These are phyloP conservation scores for Coniella vitis DNA, from an alignment of 2,329 filamentous ascomycete species.

Conservation along the genomic window DNA sequence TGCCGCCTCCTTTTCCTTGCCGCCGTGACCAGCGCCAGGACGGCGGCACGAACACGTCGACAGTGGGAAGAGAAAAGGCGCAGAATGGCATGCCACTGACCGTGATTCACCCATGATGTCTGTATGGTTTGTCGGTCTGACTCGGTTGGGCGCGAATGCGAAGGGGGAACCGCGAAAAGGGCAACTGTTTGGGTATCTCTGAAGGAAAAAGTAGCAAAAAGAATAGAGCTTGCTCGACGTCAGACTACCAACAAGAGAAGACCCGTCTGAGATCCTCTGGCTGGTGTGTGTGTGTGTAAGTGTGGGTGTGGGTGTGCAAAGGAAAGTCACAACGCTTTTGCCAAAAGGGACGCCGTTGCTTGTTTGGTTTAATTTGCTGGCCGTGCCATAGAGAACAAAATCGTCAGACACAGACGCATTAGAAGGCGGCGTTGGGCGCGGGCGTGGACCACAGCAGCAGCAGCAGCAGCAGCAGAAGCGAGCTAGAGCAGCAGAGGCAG, in stretches of 20 bases:
- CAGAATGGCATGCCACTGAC: conserved; percentile 26
- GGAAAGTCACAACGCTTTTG: conserved; percentile 8
- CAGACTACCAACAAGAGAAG: conserved; percentile 1
- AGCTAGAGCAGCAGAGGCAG: no score
- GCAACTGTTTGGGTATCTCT: conserved; percentile 12
- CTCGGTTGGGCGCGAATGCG: neutral
- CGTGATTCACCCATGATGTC: conserved; percentile 58
- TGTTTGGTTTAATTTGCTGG: neutral
- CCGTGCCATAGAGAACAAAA: conserved; percentile 1
- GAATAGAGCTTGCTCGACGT: neutral
- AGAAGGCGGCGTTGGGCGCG: neutral
- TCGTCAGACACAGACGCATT: neutral
- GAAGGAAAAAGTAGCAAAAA: conserved; percentile 1
- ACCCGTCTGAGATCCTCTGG: neutral
- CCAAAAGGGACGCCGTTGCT: conserved; percentile 7
- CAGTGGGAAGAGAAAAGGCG: neutral
- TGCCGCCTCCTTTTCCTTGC: neutral
- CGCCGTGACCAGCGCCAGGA: neutral
- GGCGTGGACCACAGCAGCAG: neutral
- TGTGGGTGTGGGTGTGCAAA: no score
- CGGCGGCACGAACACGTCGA: neutral
- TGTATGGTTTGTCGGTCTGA: conserved; percentile 8
- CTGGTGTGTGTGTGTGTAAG: no score
- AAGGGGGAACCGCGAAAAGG: neutral
- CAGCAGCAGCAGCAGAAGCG: neutral